Evolutionary conservation across 1,284 basidiomycete species (phyloP).

Genomic region (Heterobasidion occidentale): DNA sequence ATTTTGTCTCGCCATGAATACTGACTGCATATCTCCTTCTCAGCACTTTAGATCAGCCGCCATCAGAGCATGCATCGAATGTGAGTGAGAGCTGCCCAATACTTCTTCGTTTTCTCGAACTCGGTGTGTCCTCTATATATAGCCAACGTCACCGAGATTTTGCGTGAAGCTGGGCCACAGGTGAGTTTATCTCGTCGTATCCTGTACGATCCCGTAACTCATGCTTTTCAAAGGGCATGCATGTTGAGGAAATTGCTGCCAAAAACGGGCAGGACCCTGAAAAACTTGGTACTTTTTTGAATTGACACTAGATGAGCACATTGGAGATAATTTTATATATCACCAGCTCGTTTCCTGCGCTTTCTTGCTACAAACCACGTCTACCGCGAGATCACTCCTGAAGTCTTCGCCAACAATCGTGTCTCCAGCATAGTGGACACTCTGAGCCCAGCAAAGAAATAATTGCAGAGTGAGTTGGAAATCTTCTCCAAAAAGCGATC

Average conservation of each 20-base stretch:
- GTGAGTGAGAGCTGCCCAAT: not conserved
- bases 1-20: not conserved
- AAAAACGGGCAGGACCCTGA: slow-evolving; percentile 9
- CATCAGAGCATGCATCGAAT: not conserved
- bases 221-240: slow-evolving; percentile 12
- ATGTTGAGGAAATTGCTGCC: slow-evolving; percentile 19
- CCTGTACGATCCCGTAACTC: not conserved
- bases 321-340: not conserved
- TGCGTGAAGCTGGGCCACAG: slow-evolving; percentile 25
- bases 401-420: slow-evolving; percentile 23
- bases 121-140: not conserved
- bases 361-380: slow-evolving; percentile 22
- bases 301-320: not conserved
- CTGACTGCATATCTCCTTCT: not conserved
- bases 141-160: slow-evolving; percentile 26
- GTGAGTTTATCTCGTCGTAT: slow-evolving; percentile 8
- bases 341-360: slow-evolving; percentile 13
- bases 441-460: slow-evolving; percentile 10
- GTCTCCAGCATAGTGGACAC: slow-evolving; percentile 20
- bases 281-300: slow-evolving; percentile 16
- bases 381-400: slow-evolving; percentile 19
- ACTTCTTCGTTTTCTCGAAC: no score
- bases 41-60: not conserved
- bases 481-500: not conserved
- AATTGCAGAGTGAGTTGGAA: not conserved